Conservation (phyloP, 306 rosid species). For the Elaeagnus macrophylla region DNA sequence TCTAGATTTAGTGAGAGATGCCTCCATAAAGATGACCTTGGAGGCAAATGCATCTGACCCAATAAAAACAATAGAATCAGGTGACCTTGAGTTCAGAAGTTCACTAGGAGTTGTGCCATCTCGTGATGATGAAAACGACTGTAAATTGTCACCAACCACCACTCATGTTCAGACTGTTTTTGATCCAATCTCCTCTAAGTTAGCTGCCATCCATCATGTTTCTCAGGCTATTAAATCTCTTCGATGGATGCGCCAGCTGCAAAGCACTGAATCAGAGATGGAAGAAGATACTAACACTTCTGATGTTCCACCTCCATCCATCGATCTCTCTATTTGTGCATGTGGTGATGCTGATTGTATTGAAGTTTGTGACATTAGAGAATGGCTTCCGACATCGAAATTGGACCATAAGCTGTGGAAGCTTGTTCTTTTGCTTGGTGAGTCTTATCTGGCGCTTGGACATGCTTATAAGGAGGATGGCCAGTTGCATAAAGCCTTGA, state of each 20-base stretch:
- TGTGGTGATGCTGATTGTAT: conserved; percentile 95
- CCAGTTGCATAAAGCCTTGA: conserved; percentile 76
- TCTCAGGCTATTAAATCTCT: conserved; percentile 96
- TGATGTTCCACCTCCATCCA: conserved; percentile 42
- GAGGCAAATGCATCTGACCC: conserved; percentile 30
- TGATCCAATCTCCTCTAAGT: conserved; percentile 86
- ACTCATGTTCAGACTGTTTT: conserved; percentile 64
- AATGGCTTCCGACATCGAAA: conserved; percentile 93
- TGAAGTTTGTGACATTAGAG: conserved; percentile 91
- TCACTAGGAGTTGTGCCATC: conserved; percentile 26
- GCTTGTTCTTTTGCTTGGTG: conserved; percentile 93
- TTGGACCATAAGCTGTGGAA: conserved; percentile 90
- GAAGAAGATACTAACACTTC: conserved; percentile 37
- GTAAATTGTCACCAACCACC: conserved; percentile 46
- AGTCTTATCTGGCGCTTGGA: conserved; percentile 89
- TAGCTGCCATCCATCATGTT: conserved; percentile 95
- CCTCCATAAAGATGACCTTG: conserved; percentile 39
- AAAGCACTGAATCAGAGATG: conserved; percentile 54
- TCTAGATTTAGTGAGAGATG: conserved; percentile 34
- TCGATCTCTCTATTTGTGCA: conserved; percentile 69
- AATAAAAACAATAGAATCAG: conserved; percentile 30
- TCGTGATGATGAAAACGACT: conserved; percentile 29
- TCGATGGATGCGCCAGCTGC: conserved; percentile 88
- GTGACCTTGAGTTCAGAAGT: conserved; percentile 30
- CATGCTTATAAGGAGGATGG: conserved; percentile 78